Conservation (phyloP, 768 basidiomycete species). For the Tylopilus subfusipes region DNA sequence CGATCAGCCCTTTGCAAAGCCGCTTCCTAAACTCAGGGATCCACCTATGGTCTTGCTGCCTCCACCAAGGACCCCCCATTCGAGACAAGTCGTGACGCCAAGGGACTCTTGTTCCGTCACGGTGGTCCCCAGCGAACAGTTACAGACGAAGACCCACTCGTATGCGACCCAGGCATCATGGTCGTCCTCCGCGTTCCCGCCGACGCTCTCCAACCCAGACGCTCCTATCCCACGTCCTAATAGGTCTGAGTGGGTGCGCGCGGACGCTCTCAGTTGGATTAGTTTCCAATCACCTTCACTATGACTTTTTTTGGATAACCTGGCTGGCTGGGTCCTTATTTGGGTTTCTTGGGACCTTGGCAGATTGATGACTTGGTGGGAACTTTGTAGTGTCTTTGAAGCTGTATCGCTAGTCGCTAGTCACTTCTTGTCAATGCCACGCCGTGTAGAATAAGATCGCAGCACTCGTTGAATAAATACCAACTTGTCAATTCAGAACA, state of each 20-base stretch:
- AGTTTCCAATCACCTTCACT: conserved; percentile 19
- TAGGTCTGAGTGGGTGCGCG: conserved; percentile 51
- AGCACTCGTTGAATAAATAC: conserved; percentile 5
- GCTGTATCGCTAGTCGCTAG: conserved; percentile 18
- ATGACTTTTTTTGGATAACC: conserved; percentile 8
- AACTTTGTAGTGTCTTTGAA: not conserved
- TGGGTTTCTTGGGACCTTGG: not conserved
- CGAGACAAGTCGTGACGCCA: conserved; percentile 15
- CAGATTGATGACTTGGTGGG: not conserved
- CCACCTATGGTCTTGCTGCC: conserved; percentile 25
- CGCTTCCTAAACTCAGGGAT: conserved; percentile 21
- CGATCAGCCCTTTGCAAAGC: conserved; percentile 48
- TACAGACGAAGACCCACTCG: conserved; percentile 16
- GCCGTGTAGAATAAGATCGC: not conserved
- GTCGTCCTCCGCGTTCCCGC: conserved; percentile 36
- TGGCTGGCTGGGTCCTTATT: conserved; percentile 5
- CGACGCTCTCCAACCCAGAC: conserved; percentile 44
- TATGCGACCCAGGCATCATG: conserved; percentile 14
- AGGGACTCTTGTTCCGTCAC: conserved; percentile 34
- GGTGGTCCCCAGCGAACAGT: conserved; percentile 20
- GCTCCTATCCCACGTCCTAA: conserved; percentile 53
- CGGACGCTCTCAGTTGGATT: conserved; percentile 34
- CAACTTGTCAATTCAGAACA: conserved; percentile 10
- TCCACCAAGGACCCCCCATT: conserved; percentile 31
- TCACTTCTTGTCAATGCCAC: conserved; percentile 1